phyloP scores from a whole-genome alignment of 768 basidiomycete genomes.

The Kwoniella sp. region DNA sequence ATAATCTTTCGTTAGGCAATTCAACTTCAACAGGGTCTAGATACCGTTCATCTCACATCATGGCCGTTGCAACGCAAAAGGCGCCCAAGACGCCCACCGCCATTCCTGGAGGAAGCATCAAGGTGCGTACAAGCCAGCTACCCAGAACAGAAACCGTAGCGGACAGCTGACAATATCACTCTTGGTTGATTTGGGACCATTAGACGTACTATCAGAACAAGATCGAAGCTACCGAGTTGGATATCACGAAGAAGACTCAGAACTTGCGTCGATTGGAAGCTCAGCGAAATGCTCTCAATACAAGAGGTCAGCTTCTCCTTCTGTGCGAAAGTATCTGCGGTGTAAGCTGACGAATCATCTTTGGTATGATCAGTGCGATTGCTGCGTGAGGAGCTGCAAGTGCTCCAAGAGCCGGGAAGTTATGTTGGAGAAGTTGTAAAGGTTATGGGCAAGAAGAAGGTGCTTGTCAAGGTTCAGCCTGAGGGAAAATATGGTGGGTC shows the following conservation, averaged over 20 bases:
- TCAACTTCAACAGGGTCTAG: no score
- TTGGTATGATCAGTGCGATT: slow-evolving; percentile 72
- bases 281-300: slow-evolving; percentile 94
- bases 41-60: neutral
- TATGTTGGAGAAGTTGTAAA: slow-evolving; percentile 98
- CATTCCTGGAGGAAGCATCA: slow-evolving; percentile 39
- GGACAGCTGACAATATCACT: neutral
- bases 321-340: neutral
- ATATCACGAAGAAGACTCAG: slow-evolving; percentile 95
- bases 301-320: slow-evolving; percentile 68
- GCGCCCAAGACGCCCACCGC: slow-evolving; percentile 30
- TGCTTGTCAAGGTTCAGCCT: slow-evolving; percentile 95
- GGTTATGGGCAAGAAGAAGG: slow-evolving; percentile 99
- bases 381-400: slow-evolving; percentile 85
- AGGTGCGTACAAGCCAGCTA: slow-evolving; percentile 32
- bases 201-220: slow-evolving; percentile 92
- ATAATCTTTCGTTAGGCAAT: no score
- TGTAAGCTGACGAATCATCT: neutral
- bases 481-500: slow-evolving; percentile 93
- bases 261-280: slow-evolving; percentile 93
- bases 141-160: no score
- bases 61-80: slow-evolving; percentile 42
- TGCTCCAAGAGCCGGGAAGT: slow-evolving; percentile 90
- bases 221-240: slow-evolving; percentile 87
- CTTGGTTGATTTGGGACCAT: slow-evolving; percentile 53